phyloP scores from a whole-genome alignment of 257 asterid genomes.

The Fraxinus cuspidata region DNA sequence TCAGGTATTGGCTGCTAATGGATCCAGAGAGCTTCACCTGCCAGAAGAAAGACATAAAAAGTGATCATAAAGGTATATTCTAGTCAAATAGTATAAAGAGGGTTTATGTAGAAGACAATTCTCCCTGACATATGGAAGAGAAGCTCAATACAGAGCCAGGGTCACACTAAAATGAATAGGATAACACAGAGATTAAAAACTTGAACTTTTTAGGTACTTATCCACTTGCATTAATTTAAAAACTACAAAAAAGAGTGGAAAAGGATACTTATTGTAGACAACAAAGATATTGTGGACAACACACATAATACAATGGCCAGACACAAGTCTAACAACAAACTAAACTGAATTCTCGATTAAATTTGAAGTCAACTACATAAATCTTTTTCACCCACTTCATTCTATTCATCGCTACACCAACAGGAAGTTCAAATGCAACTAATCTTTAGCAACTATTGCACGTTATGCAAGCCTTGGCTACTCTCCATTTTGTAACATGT shows the following conservation, averaged over 20 bases:
- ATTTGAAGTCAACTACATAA: background rate
- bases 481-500: background rate
- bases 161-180: background rate
- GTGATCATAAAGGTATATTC: slow-evolving; percentile 15
- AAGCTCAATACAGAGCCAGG: slow-evolving; percentile 5
- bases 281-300: background rate
- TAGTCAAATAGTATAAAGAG: background rate
- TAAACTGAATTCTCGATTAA: background rate
- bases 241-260: too few relatives aligned
- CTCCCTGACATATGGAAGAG: background rate
- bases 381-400: background rate
- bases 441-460: too few relatives aligned
- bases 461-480: background rate
- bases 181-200: background rate
- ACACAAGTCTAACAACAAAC: background rate
- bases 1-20: slow-evolving; percentile 91
- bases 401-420: background rate
- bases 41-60: slow-evolving; percentile 21
- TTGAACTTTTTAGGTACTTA: background rate
- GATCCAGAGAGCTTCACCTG: slow-evolving; percentile 99
- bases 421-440: too few relatives aligned
- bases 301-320: background rate
- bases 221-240: background rate
- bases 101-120: background rate
- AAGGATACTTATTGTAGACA: too few relatives aligned